Evolutionary conservation across 192 early-diverging fungal genomes (phyloP), one percentile per base, ranked within the genome.

Genomic region (Coemansia sp.): DNA sequence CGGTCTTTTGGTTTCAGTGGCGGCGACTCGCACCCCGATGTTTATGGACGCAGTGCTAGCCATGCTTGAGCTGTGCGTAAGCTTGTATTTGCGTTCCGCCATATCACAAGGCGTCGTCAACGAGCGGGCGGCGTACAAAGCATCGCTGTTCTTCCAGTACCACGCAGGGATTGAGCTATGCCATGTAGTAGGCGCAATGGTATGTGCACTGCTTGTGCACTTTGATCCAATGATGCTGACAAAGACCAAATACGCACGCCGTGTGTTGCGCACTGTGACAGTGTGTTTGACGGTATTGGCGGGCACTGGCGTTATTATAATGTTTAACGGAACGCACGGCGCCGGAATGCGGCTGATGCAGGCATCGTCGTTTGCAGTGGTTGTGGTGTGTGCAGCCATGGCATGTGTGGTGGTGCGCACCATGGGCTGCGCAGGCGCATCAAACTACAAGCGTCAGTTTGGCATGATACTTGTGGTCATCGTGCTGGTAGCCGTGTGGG

Each of bases 101-200:
- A 21, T 72, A 2, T 55, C 54, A 19, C 51, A 21, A 4, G 54
- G 54, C 34, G 44, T 22, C 2, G 48, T 22, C 53, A 61, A 62
- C 28, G 19, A 48, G 9, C 44, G 17, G 10, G 47, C 42, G 1
- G 23, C 66, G 9, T 66, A 72, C 65, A 61, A 62, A 28, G 71
- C 65, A 4, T 72, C 71, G 3, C 37, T 72, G 48, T 58, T 67
- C 21, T 63, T 72, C 31, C 57, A 72, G 64, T 61, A 68, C 62
- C 58, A 52, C n/a, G 66, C 72, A 6, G 72, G 51, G 5, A 57
- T 68, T 26, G 26, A 68, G 48, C 51, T 74, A 3, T 23, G 21
- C 5, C 53, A 60, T 40, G 7, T 74, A 17, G 7, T 68, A 46
- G 38, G 50, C 2, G 57, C 50, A 20, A 55, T 65, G 57, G 54